These are phyloP conservation scores for Dendrobium catenatum DNA, from an alignment of 106 monocot species.

Conservation along the genomic window DNA sequence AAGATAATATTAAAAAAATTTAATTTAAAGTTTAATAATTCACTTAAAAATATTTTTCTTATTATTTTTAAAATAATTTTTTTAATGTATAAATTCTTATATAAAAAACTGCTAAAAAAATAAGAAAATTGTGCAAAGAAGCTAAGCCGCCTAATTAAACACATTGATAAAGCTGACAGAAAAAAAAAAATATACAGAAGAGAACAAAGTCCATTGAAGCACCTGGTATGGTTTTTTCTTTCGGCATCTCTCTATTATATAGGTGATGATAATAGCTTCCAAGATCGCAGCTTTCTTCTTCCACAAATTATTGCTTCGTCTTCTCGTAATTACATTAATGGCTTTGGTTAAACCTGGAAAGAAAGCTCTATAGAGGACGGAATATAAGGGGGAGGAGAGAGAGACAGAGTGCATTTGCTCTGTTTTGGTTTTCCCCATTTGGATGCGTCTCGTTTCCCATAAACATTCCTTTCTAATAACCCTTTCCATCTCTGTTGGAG, in stretches of 20 bases:
- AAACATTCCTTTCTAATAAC: slow-evolving; percentile 16
- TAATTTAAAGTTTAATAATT: too few species aligned
- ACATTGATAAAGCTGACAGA: neutral
- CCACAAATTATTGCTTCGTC: slow-evolving; percentile 14
- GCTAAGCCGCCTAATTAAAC: too few species aligned
- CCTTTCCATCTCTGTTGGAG: slow-evolving; percentile 12
- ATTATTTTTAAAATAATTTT: too few species aligned
- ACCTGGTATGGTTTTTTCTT: neutral
- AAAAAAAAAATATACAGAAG: slow-evolving; percentile 2
- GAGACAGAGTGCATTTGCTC: neutral
- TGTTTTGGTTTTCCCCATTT: slow-evolving; percentile 11
- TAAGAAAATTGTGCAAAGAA: too few species aligned
- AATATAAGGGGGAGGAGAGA: neutral
- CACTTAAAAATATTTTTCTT: too few species aligned
- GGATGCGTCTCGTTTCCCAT: slow-evolving; percentile 5
- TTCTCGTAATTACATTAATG: slow-evolving; percentile 11
- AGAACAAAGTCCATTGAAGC: neutral
- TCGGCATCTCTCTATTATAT: slow-evolving; percentile 3
- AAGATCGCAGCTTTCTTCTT: slow-evolving; percentile 13
- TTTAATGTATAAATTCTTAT: too few species aligned
- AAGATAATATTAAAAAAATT: too few species aligned
- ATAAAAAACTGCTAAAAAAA: too few species aligned
- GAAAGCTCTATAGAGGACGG: slow-evolving; percentile 8
- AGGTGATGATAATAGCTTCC: slow-evolving; percentile 4
- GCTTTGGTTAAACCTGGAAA: slow-evolving; percentile 6